Conservation (phyloP, 371 early-diverging fungal genomes). For the Dinochytrium kinnereticum region DNA sequence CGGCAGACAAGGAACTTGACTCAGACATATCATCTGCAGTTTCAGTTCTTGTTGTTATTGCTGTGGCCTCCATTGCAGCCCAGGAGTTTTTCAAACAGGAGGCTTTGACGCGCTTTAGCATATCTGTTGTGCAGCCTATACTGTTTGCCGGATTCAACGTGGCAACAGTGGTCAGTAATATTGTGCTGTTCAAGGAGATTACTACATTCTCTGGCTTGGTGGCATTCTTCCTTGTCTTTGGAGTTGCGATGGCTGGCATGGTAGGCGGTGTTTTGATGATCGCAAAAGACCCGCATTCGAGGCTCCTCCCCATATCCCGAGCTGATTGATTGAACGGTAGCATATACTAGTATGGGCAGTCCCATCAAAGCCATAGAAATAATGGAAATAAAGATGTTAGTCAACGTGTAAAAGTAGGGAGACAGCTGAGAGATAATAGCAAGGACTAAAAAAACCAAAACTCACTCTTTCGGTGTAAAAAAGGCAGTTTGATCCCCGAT, state of each 20-base stretch:
- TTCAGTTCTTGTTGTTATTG: conserved; percentile 23
- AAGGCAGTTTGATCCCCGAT: too few species aligned
- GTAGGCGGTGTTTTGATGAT: conserved; percentile 29
- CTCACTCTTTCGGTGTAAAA: too few species aligned
- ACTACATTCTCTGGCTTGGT: conserved; percentile 5
- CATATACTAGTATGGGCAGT: too few species aligned
- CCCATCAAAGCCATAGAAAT: too few species aligned
- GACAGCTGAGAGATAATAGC: too few species aligned
- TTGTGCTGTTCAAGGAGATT: conserved; percentile 42
- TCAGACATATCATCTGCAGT: conserved; percentile 25
- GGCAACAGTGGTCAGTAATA: conserved; percentile 35
- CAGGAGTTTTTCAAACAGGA: conserved; percentile 49
- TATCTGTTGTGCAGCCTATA: conserved; percentile 42
- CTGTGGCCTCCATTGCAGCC: conserved; percentile 28
- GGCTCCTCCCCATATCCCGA: not conserved
- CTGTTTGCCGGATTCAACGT: conserved; percentile 43
- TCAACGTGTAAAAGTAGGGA: too few species aligned
- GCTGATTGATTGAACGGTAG: too few species aligned
- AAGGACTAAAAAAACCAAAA: too few species aligned
- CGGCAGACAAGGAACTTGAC: not conserved
- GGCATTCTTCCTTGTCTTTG: conserved; percentile 29
- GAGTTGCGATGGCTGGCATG: conserved; percentile 28
- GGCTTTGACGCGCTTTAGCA: conserved; percentile 38
- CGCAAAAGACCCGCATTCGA: not conserved
- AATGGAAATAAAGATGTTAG: too few species aligned